Evolutionary conservation across 2,329 filamentous ascomycete genomes (phyloP).

Genomic region (Knoxdaviesia capensis): DNA sequence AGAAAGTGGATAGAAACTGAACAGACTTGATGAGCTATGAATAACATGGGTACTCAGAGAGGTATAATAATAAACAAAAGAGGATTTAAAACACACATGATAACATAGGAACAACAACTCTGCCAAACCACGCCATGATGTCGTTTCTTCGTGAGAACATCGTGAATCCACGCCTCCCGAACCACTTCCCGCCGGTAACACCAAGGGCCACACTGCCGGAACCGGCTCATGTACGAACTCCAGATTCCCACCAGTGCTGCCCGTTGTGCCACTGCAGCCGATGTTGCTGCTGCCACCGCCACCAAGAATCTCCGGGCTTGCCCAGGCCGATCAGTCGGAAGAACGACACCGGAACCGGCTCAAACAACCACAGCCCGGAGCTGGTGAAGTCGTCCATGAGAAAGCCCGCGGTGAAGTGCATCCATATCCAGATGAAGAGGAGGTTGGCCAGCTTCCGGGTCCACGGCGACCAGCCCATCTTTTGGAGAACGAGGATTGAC

Average conservation of each 20-base stretch:
- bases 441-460: slow-evolving; percentile 37
- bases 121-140: too few species aligned
- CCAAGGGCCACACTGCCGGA: too few species aligned
- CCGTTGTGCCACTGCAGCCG: slow-evolving; percentile 36
- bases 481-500: slow-evolving; percentile 1
- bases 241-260: slow-evolving; percentile 38
- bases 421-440: slow-evolving; percentile 41
- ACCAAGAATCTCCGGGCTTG: slow-evolving; percentile 37
- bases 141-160: too few species aligned
- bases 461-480: slow-evolving; percentile 18
- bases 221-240: slow-evolving; percentile 13
- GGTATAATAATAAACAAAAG: too few species aligned
- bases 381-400: slow-evolving; percentile 60
- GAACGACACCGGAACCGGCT: slow-evolving; percentile 60
- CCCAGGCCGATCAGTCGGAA: slow-evolving; percentile 49
- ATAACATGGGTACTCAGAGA: too few species aligned
- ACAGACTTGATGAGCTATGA: too few species aligned
- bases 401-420: slow-evolving; percentile 41
- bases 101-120: too few species aligned
- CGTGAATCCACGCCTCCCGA: too few species aligned
- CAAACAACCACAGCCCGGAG: slow-evolving; percentile 58
- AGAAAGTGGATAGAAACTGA: too few species aligned
- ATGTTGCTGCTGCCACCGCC: slow-evolving; percentile 40
- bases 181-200: too few species aligned
- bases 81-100: too few species aligned